Conservation (phyloP, 2,329 filamentous ascomycete genomes). For the Fusarium mexicanum region DNA sequence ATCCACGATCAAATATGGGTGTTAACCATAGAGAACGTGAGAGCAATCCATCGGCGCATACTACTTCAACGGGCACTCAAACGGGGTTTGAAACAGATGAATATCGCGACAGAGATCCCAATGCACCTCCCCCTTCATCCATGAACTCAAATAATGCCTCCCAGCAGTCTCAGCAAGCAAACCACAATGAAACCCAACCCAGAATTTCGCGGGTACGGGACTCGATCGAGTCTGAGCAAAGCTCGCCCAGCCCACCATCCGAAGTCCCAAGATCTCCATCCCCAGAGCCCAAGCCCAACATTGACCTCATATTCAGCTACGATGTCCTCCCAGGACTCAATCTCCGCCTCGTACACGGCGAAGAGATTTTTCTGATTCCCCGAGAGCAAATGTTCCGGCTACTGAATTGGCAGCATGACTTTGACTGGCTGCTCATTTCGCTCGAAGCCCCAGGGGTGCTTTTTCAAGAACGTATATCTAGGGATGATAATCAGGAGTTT, state of each 20-base stretch:
- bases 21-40: accelerated
- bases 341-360: accelerated
- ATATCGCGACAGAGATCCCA: not conserved
- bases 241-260: accelerated
- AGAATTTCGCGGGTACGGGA: not conserved
- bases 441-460: not conserved
- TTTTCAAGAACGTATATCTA: not conserved
- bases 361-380: not conserved
- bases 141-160: not conserved
- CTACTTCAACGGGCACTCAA: not conserved
- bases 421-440: not conserved
- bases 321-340: conserved; percentile 1
- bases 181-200: not conserved
- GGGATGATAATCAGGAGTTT: not conserved
- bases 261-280: not conserved
- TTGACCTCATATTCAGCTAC: not conserved
- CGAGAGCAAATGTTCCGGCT: not conserved
- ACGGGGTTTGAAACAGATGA: not conserved
- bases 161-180: not conserved
- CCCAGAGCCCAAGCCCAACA: not conserved
- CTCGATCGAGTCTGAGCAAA: not conserved
- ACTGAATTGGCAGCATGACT: not conserved
- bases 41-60: not conserved
- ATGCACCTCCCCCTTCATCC: not conserved
- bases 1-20: not conserved